A percentile compares a stretch with the other conserved stretches of the same genome.
Conservation (phyloP, 805 yeast species). For the Wickerhamiella vanderwaltii region DNA sequence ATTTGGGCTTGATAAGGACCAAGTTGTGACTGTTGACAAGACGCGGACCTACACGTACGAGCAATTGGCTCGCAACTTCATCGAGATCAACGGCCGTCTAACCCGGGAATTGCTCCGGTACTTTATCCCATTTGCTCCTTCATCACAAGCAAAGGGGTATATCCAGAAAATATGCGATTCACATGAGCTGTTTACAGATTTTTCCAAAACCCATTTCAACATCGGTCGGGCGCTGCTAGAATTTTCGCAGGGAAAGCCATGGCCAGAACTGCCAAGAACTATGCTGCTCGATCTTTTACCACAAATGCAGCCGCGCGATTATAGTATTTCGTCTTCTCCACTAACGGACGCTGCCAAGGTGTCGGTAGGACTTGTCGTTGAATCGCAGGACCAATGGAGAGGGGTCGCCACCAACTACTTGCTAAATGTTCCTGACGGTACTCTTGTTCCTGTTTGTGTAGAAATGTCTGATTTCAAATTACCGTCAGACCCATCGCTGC, state of each 20-base stretch:
- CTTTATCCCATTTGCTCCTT: conserved; percentile 62
- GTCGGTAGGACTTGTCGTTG: conserved; percentile 72
- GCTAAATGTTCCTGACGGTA: background rate
- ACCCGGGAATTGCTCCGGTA: conserved; percentile 59
- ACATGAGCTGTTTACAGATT: conserved; percentile 39
- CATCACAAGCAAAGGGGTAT: conserved; percentile 30
- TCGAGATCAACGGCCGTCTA: conserved; percentile 70
- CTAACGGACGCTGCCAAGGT: conserved; percentile 51
- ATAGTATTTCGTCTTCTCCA: conserved; percentile 74
- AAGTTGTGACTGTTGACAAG: conserved; percentile 38
- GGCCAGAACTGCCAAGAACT: conserved; percentile 56
- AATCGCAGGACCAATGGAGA: conserved; percentile 24
- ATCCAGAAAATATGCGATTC: conserved; percentile 14
- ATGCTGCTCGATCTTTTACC: conserved; percentile 59
- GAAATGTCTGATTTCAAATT: conserved; percentile 71
- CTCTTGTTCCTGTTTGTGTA: conserved; percentile 54
- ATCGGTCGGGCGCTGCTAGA: conserved; percentile 50
- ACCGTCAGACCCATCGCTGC: conserved; percentile 58
- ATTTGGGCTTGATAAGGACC: conserved; percentile 38
- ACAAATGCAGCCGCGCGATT: conserved; percentile 67
- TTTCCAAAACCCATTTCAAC: conserved; percentile 43
- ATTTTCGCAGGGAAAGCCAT: conserved; percentile 46
- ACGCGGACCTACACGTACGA: conserved; percentile 63
- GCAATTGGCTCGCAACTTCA: conserved; percentile 55
- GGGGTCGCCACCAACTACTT: conserved; percentile 20